phyloP scores from a whole-genome alignment of 768 basidiomycete genomes.

The Russula abietina region DNA sequence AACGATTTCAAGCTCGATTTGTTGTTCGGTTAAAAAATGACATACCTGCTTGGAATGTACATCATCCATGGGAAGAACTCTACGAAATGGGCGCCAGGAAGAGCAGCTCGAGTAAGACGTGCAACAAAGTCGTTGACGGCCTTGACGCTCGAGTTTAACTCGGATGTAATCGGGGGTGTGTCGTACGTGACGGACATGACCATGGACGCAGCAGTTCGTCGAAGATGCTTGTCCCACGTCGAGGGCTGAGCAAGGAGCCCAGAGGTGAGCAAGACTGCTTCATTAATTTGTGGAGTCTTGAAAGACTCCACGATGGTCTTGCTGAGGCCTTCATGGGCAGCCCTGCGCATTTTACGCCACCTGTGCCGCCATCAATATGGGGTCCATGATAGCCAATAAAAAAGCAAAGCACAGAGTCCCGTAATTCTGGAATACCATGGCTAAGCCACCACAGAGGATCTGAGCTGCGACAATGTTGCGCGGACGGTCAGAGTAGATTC shows the following conservation, averaged over 20 bases:
- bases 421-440: constrained; percentile 19
- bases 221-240: constrained; percentile 18
- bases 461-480: constrained; percentile 21
- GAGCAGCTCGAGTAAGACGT: constrained; percentile 16
- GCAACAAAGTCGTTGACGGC: constrained; percentile 20
- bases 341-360: constrained; percentile 23
- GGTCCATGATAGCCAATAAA: not conserved
- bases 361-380: constrained; percentile 2
- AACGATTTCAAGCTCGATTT: not conserved
- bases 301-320: constrained; percentile 7
- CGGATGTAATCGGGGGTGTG: constrained; percentile 11
- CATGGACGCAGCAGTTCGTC: constrained; percentile 19
- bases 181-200: constrained; percentile 22
- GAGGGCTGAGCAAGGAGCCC: constrained; percentile 14
- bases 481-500: constrained; percentile 22
- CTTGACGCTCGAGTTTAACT: constrained; percentile 14
- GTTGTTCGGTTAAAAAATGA: not conserved
- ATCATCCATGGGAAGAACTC: constrained; percentile 26
- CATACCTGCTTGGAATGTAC: constrained; percentile 18
- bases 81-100: constrained; percentile 22
- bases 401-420: constrained; percentile 13
- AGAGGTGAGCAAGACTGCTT: constrained; percentile 18
- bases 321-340: constrained; percentile 18
- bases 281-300: constrained; percentile 8
- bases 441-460: constrained; percentile 20